phyloP scores from a whole-genome alignment of 257 asterid genomes.

The Solanum piurae region DNA sequence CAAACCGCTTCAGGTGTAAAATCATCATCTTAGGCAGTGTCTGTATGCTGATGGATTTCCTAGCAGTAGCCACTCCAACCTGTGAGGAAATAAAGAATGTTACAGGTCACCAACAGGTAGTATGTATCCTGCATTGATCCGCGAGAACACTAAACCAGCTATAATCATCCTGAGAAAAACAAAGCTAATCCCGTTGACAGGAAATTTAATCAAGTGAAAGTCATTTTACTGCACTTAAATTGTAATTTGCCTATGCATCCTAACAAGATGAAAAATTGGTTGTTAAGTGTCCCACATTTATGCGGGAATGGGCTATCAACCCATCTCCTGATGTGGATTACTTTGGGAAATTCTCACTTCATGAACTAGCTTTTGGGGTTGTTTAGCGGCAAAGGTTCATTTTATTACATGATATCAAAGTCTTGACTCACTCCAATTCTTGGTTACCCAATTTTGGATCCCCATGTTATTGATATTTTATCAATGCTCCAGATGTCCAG shows the following conservation, averaged over 20 bases:
- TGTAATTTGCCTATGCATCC: background rate
- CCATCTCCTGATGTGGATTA: background rate
- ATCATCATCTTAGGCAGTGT: slow-evolving; percentile 80
- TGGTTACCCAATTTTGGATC: background rate
- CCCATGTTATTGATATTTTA: background rate
- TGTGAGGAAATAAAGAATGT: slow-evolving; percentile 13
- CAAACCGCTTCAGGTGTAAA: slow-evolving; percentile 79
- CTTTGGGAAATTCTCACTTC: background rate
- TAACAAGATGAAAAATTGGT: background rate
- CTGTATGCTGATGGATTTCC: slow-evolving; percentile 58
- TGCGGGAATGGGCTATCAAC: background rate
- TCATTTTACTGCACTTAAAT: background rate
- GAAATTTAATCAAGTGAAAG: background rate
- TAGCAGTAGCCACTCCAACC: slow-evolving; percentile 69
- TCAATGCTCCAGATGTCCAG: background rate
- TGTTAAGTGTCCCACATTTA: background rate
- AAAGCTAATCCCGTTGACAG: background rate
- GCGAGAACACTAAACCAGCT: background rate
- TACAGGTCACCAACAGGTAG: background rate
- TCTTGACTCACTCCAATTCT: background rate
- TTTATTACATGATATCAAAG: background rate
- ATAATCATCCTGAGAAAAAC: background rate
- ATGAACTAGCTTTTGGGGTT: background rate
- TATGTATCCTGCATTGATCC: background rate
- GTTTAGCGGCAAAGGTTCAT: background rate